Evolutionary conservation across 371 early-diverging fungal species (phyloP).

Genomic region (Lichtheimia corymbifera): DNA sequence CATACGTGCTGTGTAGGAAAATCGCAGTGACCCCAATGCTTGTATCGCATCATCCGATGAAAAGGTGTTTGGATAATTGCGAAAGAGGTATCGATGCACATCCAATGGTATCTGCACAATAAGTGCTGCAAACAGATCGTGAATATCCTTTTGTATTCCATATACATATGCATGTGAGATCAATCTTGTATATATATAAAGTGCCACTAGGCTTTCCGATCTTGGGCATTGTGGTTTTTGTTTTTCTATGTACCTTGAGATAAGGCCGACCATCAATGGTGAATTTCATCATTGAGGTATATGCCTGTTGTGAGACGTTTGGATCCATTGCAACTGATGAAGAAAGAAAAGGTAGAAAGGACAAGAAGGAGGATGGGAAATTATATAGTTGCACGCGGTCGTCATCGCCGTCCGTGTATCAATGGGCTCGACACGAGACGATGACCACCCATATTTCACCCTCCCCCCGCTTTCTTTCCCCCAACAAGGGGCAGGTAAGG

Average conservation of each 20-base stretch:
- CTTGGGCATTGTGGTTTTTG: too few relatives aligned
- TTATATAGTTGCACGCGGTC: too few relatives aligned
- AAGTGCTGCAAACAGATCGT: constrained; percentile 64
- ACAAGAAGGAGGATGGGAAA: not conserved
- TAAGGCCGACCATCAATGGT: constrained; percentile 53
- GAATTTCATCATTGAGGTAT: constrained; percentile 55
- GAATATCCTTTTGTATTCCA: constrained; percentile 51
- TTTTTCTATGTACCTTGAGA: constrained; percentile 31
- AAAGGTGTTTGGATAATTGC: constrained; percentile 61
- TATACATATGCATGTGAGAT: not conserved
- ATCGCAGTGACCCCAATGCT: constrained; percentile 53
- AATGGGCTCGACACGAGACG: too few relatives aligned
- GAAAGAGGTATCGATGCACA: constrained; percentile 56
- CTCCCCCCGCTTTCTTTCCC: too few relatives aligned
- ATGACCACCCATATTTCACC: too few relatives aligned
- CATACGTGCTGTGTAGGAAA: constrained; percentile 53
- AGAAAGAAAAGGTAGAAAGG: constrained; percentile 1
- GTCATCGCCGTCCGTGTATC: too few relatives aligned
- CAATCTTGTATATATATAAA: not conserved
- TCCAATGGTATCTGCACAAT: constrained; percentile 60
- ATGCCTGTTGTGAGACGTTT: constrained; percentile 37
- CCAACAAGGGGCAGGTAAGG: not conserved
- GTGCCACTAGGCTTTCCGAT: too few relatives aligned
- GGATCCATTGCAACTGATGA: constrained; percentile 8
- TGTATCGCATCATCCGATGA: constrained; percentile 61